A percentile compares a stretch with the other conserved stretches of the same genome.
phyloP scores from a whole-genome alignment of 2,329 filamentous ascomycete genomes.

The Dothideomycetidae sp. region DNA sequence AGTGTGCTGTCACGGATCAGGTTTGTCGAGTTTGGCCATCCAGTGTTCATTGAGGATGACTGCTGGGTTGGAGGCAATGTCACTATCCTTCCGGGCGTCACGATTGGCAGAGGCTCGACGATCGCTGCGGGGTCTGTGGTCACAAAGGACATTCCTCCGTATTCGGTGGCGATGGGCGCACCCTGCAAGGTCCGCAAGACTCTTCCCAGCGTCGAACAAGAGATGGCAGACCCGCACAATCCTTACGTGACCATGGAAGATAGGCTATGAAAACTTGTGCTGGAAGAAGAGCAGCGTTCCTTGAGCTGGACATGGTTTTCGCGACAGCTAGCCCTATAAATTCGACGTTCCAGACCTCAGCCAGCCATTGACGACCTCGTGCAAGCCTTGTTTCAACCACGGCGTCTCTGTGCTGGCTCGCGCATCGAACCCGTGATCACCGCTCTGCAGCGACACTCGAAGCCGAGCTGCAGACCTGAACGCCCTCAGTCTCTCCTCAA shows the following conservation, averaged over 20 bases:
- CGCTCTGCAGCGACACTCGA: constrained; percentile 18
- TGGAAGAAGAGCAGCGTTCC: background rate
- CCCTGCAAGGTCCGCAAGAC: background rate
- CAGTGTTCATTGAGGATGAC: background rate
- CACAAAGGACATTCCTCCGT: background rate
- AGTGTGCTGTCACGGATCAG: background rate
- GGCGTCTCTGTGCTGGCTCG: constrained; percentile 1
- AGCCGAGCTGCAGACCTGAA: constrained; percentile 16
- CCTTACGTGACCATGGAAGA: background rate
- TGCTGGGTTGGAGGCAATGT: background rate
- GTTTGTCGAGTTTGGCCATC: background rate
- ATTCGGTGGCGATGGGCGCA: background rate
- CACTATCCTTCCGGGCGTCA: background rate
- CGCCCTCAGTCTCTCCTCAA: constrained; percentile 18
- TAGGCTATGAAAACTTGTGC: too few species aligned
- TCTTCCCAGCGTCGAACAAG: background rate
- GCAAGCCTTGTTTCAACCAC: too few species aligned
- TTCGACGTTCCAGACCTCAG: constrained; percentile 18
- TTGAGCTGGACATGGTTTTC: background rate
- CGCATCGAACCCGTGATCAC: constrained; percentile 27
- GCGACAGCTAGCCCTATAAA: constrained; percentile 13
- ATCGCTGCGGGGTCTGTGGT: background rate
- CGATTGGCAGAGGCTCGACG: background rate
- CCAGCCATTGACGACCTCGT: constrained; percentile 19
- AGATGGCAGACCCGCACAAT: background rate